Conservation (phyloP, 768 basidiomycete genomes). For the Pisolithus tinctorius region DNA sequence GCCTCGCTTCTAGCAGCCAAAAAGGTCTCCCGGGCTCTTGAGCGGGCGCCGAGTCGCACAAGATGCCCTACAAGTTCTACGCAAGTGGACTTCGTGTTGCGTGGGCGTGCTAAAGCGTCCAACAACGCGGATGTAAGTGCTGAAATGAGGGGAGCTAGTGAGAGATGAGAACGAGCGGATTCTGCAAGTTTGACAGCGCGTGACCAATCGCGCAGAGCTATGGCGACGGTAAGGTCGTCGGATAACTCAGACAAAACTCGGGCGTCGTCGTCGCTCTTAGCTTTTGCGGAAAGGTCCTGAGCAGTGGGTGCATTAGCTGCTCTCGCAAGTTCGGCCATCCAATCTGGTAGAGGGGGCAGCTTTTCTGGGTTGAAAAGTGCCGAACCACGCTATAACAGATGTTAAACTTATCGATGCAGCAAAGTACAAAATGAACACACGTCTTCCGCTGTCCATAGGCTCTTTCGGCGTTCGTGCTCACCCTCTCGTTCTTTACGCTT, state of each 20-base stretch:
- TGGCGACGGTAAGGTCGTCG: slow-evolving; percentile 86
- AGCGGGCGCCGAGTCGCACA: slow-evolving; percentile 64
- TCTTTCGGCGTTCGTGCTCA: slow-evolving; percentile 84
- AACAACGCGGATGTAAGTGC: slow-evolving; percentile 67
- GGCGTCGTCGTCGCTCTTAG: slow-evolving; percentile 72
- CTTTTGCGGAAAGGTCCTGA: slow-evolving; percentile 50
- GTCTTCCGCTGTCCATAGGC: slow-evolving; percentile 49
- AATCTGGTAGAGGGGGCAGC: slow-evolving; percentile 63
- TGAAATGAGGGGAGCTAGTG: slow-evolving; percentile 56
- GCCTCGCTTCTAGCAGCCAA: slow-evolving; percentile 70
- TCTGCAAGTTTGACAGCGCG: slow-evolving; percentile 82
- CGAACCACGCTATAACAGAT: slow-evolving; percentile 24
- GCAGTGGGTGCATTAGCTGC: slow-evolving; percentile 36
- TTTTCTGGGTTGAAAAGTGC: slow-evolving; percentile 28
- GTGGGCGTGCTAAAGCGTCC: slow-evolving; percentile 64
- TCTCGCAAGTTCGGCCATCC: slow-evolving; percentile 65
- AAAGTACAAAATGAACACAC: slow-evolving; percentile 23
- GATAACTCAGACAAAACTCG: slow-evolving; percentile 89
- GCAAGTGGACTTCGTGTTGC: slow-evolving; percentile 70
- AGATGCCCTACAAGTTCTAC: slow-evolving; percentile 69
- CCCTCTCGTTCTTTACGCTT: slow-evolving; percentile 91
- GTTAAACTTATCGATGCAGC: background rate
- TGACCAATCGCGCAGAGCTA: slow-evolving; percentile 84
- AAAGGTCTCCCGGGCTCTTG: slow-evolving; percentile 79
- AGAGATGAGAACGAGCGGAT: slow-evolving; percentile 66